phyloP scores from a whole-genome alignment of 768 basidiomycete species.

The Termitomyces titanicus region DNA sequence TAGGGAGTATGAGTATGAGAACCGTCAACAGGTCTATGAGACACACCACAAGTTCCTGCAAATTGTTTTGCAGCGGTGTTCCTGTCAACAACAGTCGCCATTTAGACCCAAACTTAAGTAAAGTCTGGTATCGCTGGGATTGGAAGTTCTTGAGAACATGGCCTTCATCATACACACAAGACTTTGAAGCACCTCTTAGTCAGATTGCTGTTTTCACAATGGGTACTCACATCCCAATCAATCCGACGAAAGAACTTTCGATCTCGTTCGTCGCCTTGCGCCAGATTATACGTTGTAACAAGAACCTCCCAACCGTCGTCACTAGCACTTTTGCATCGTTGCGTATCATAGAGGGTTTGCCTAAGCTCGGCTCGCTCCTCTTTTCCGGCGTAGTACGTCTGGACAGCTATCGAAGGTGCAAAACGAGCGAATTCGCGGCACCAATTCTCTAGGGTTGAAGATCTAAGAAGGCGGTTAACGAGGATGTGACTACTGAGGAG shows the following conservation, averaged over 20 bases:
- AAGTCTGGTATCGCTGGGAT: constrained; percentile 90
- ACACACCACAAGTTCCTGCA: constrained; percentile 84
- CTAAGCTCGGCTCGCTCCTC: constrained; percentile 76
- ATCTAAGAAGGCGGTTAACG: constrained; percentile 40
- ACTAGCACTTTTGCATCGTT: constrained; percentile 41
- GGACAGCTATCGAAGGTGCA: constrained; percentile 78
- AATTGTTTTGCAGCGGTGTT: constrained; percentile 90
- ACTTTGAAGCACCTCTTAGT: constrained; percentile 40
- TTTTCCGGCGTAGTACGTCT: constrained; percentile 93
- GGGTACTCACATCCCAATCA: constrained; percentile 80
- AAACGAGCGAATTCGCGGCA: constrained; percentile 93
- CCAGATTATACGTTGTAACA: constrained; percentile 94
- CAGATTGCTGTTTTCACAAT: background rate
- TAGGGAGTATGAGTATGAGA: constrained; percentile 1
- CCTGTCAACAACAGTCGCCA: constrained; percentile 95
- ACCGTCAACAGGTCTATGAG: background rate
- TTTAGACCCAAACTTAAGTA: constrained; percentile 78
- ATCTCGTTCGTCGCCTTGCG: constrained; percentile 86
- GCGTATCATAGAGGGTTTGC: constrained; percentile 64
- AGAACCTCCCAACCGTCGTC: constrained; percentile 85
- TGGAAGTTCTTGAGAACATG: constrained; percentile 97
- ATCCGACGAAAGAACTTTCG: constrained; percentile 90
- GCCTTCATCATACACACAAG: constrained; percentile 94
- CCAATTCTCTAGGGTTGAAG: constrained; percentile 98
- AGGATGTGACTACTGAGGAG: background rate